These are phyloP conservation scores for Trichoderma sp. DNA, from an alignment of 2,329 filamentous ascomycete genomes.

Conservation along the genomic window DNA sequence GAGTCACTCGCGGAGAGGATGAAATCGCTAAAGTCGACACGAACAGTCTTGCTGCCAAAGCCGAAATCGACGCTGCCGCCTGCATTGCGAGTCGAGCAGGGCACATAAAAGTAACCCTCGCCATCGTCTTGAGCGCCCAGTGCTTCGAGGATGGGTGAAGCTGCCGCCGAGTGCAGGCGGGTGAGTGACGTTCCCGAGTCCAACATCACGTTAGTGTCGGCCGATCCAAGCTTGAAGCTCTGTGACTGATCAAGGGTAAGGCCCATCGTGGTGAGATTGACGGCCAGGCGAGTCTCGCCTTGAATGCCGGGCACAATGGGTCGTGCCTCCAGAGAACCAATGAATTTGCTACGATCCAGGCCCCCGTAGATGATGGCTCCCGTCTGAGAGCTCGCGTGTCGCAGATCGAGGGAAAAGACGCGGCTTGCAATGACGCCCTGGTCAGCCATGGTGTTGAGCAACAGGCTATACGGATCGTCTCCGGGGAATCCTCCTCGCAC, in stretches of 20 bases:
- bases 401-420: conserved; percentile 57
- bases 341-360: conserved; percentile 56
- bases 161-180: conserved; percentile 50
- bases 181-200: conserved; percentile 58
- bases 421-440: conserved; percentile 54
- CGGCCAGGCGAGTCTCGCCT: conserved; percentile 46
- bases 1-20: conserved; percentile 46
- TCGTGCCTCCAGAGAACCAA: conserved; percentile 49
- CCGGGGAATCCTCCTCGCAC: conserved; percentile 45
- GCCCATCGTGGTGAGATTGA: conserved; percentile 40
- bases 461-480: conserved; percentile 53
- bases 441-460: conserved; percentile 54
- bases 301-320: conserved; percentile 47
- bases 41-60: conserved; percentile 49
- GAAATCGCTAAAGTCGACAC: conserved; percentile 53
- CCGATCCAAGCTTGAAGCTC: conserved; percentile 35
- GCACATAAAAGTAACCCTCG: conserved; percentile 50
- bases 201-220: conserved; percentile 51
- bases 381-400: conserved; percentile 47
- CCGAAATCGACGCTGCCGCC: conserved; percentile 53
- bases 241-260: conserved; percentile 34
- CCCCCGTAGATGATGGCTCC: conserved; percentile 60
- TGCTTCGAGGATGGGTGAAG: conserved; percentile 48
- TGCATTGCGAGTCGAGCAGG: conserved; percentile 46
- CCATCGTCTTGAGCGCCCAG: conserved; percentile 48